These are phyloP conservation scores for Trichoderma sp. DNA, from an alignment of 2,329 filamentous ascomycete species.

Conservation along the genomic window DNA sequence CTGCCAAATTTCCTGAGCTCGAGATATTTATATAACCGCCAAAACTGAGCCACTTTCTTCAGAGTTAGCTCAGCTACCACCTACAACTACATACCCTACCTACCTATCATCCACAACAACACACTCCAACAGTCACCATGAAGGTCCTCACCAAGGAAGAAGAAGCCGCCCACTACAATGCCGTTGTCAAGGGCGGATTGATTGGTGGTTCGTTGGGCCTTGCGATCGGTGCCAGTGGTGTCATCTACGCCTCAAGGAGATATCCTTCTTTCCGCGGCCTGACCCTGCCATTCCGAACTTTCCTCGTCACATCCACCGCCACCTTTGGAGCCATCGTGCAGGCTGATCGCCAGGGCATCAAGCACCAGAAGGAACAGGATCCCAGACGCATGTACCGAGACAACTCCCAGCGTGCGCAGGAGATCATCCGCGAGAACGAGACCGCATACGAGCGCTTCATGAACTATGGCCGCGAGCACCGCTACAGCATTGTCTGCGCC, in stretches of 20 bases:
- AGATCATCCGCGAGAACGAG: conserved; percentile 59
- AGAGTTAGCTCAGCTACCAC: neutral
- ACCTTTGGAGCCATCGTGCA: conserved; percentile 88
- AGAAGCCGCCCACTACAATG: conserved; percentile 79
- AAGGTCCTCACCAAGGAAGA: conserved; percentile 96
- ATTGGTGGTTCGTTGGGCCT: conserved; percentile 72
- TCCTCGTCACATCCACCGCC: conserved; percentile 78
- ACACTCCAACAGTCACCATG: conserved; percentile 57
- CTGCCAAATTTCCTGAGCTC: neutral
- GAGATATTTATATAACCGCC: neutral
- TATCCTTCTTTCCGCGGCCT: conserved; percentile 78
- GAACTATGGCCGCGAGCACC: conserved; percentile 75
- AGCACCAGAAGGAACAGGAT: conserved; percentile 70
- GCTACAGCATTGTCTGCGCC: conserved; percentile 81
- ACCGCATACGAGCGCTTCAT: conserved; percentile 60
- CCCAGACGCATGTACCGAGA: conserved; percentile 68
- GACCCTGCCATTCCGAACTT: conserved; percentile 86
- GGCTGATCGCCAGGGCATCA: conserved; percentile 69
- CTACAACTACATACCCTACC: neutral
- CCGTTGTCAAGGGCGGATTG: conserved; percentile 77
- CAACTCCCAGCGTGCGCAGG: conserved; percentile 57
- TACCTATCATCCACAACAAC: neutral
- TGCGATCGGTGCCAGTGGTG: conserved; percentile 65
- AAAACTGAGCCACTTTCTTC: neutral
- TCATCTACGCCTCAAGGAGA: conserved; percentile 67